phyloP scores from a whole-genome alignment of 116 monocot genomes.

The Trichopus zeylanicus region DNA sequence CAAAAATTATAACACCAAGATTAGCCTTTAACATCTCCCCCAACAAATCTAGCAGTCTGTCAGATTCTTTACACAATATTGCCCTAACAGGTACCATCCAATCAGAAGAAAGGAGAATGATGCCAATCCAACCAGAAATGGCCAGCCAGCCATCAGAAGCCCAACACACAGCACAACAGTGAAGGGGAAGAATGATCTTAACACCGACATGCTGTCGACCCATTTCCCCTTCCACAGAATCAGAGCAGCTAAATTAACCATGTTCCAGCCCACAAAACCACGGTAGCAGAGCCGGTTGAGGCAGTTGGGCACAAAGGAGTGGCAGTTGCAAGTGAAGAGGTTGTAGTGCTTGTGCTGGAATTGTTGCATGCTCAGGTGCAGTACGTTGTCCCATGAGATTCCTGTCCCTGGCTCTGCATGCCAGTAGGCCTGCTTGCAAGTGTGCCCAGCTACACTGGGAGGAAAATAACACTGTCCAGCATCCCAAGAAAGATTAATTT shows the following conservation, averaged over 20 bases:
- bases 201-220: constrained; percentile 43
- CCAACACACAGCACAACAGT: constrained; percentile 33
- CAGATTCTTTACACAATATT: constrained; percentile 41
- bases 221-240: constrained; percentile 48
- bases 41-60: constrained; percentile 2
- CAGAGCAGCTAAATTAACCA: constrained; percentile 34
- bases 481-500: constrained; percentile 1
- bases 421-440: constrained; percentile 37
- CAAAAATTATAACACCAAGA: too few species aligned
- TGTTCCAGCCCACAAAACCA: constrained; percentile 41
- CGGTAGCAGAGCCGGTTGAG: constrained; percentile 53
- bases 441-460: constrained; percentile 37
- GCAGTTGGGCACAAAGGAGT: constrained; percentile 74
- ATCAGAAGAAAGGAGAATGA: constrained; percentile 52
- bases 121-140: constrained; percentile 53
- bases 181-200: constrained; percentile 62
- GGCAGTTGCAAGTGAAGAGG: constrained; percentile 75
- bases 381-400: constrained; percentile 73
- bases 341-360: constrained; percentile 79
- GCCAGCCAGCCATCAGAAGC: constrained; percentile 50
- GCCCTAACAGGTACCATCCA: constrained; percentile 43
- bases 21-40: too few species aligned
- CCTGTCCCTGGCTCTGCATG: constrained; percentile 49
- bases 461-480: constrained; percentile 68
- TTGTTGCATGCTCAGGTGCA: constrained; percentile 31